Percentiles rank a stretch among this genome's conserved stretches.
Conservation (phyloP, 495 filamentous ascomycete species). For the Amphirosellinia nigrospora region DNA sequence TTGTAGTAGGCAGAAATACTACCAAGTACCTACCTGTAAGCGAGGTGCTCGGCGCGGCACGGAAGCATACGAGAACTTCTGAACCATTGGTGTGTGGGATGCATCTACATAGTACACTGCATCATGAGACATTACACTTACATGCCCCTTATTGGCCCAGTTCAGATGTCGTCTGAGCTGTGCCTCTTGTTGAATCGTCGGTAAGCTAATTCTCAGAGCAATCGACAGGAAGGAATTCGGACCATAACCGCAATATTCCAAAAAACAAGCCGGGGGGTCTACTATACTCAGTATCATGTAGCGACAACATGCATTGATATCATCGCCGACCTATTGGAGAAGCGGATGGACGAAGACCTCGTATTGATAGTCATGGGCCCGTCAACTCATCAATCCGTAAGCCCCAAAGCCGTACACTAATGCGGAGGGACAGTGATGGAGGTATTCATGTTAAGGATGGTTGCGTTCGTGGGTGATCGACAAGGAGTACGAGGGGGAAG, state of each 20-base stretch:
- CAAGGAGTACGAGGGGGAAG: not conserved
- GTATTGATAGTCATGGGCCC: not conserved
- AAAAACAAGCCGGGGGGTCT: not conserved
- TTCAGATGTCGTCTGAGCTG: not conserved
- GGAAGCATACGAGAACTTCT: too few relatives aligned
- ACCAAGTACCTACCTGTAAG: not conserved
- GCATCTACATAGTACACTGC: too few relatives aligned
- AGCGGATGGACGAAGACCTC: not conserved
- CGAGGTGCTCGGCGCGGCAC: not conserved
- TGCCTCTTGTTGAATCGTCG: not conserved
- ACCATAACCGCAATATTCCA: not conserved
- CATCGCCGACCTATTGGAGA: not conserved
- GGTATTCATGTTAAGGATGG: not conserved
- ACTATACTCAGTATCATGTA: not conserved
- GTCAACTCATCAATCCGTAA: not conserved
- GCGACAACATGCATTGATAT: not conserved
- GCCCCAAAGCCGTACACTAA: not conserved
- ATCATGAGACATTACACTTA: not conserved
- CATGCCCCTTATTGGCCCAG: not conserved
- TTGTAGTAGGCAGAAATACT: not conserved
- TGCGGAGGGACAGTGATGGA: not conserved
- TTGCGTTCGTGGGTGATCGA: not conserved
- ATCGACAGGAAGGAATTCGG: not conserved
- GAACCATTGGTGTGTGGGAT: too few relatives aligned
- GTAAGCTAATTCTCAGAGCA: not conserved